Base-by-base conservation (phyloP, 2,329 filamentous ascomycete species). In the Hyphodiscus sp. region DNA sequence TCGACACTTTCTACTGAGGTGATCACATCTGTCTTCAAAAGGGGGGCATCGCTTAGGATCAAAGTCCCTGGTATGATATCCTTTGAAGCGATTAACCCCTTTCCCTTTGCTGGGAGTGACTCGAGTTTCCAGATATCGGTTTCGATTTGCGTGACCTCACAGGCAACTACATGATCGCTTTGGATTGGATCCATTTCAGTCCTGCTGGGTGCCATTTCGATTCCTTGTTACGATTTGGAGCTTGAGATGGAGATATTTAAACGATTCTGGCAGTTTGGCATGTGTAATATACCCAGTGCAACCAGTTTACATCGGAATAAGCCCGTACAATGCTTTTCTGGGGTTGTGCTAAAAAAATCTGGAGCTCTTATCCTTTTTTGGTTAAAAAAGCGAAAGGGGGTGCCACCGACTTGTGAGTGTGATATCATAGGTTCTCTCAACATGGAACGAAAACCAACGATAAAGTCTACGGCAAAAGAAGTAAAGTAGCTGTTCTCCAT, bases 11-110 rank as follows among this genome's bases (percentile, higher is more conserved):
- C 49, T 8, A 58, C 29, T 19, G 59, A 55, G 3, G 52, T 60
- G 23, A 66, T 55, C 13, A 56, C 54, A 8, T 60, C 59, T 8
- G 62, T 67, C 13, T 63, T 66, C 42, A 67, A 50, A 20, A 68
- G 45, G 18, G 65, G 63, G 8, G 56, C 43, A 51, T 67, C 65
- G 57, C 60, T 62, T 56, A 67, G 47, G 38, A 68, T 54, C 13
- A 64, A 58, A 9, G 64, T 67, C n/a, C 65, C 65, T 2, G 64
- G 58, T 6, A 43, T 29, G 18, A 67, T 62, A 20, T 58, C 48
- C 20, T 56, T 51, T 9, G 49, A 57, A 18, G 63, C 60, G n/a
- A 68, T 41, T 0, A 67, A 53, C 7, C 63, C 64, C 45, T 59
- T 55, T 23, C 61, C 65, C 60, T 66, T 67, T 38, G 60, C 61